Base-by-base conservation (phyloP, 1,284 basidiomycete species). In the Bondarzewia mesenterica region DNA sequence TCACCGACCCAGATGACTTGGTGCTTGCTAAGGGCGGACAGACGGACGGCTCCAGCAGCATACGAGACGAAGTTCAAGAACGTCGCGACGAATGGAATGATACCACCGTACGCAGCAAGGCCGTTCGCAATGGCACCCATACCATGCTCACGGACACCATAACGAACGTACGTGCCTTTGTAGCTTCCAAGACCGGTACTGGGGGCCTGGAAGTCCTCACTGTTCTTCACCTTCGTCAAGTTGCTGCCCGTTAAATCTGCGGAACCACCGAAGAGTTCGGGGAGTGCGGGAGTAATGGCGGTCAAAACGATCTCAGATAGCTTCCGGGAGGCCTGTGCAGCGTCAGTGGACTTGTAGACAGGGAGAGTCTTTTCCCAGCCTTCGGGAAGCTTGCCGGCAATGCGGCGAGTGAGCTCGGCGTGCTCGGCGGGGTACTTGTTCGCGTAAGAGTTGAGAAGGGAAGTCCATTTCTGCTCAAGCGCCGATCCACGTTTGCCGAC, bases 41-140 rank as follows among this genome's bases (percentile, higher is more conserved):
- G 73, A 60, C 94, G 82, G 56, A 97, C 85, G 48, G 93, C 93
- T 66, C 93, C 94, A 57, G 81, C 88, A 53, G 88, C 92, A 64
- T 95, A 96, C 6, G 90, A 93, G 45, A 94, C 89, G 64, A 96
- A 96, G 81, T 94, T 95, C 69, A 91, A 68, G 84, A 93, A 95
- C 47, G 92, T 94, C 54, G 83, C 90, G 56, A 85, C 80, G 70
- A 89, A 92, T 44, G 89, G 90, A 55, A 92, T 77, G 58, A 92
- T 82, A 54, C 77, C 86, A 47, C 89, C 89, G 68, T 93, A 95
- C 15, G 91, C 92, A 56, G 74, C 69, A 54, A 95, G 67, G 68
- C 92, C 92, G 67, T 95, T 95, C 61, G 86, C 90, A 63, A 96
- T 92, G 54, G 93, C 93, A 61, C 87, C 90, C 93, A 97, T 97